phyloP scores from a whole-genome alignment of 108 stramenopile genomes.

The Seminavis robusta region DNA sequence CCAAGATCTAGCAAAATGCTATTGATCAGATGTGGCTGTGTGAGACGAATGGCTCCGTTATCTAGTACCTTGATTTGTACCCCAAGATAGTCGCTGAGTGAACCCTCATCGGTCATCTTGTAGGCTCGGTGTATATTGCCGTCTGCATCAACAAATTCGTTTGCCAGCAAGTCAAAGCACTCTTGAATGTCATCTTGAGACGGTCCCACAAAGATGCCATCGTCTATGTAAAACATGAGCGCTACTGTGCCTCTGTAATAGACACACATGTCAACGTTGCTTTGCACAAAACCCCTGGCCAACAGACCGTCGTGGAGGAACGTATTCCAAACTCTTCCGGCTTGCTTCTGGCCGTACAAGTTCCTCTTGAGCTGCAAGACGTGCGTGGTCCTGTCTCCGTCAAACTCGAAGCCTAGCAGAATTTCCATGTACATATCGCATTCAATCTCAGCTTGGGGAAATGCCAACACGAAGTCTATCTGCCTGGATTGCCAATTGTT shows the following conservation, averaged over 20 bases:
- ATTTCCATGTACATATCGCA: slow-evolving; percentile 39
- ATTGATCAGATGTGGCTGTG: slow-evolving; percentile 48
- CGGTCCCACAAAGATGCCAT: slow-evolving; percentile 2
- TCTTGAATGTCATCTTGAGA: background rate
- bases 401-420: slow-evolving; percentile 29
- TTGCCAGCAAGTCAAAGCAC: slow-evolving; percentile 10
- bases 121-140: too few relatives aligned
- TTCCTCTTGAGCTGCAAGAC: slow-evolving; percentile 17
- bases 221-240: slow-evolving; percentile 12
- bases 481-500: slow-evolving; percentile 35
- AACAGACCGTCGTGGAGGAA: slow-evolving; percentile 1
- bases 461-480: slow-evolving; percentile 42
- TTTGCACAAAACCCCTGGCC: slow-evolving; percentile 6
- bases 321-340: slow-evolving; percentile 11
- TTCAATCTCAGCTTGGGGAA: slow-evolving; percentile 38
- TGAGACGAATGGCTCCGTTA: slow-evolving; percentile 28
- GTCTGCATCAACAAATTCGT: slow-evolving; percentile 14
- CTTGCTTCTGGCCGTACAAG: slow-evolving; percentile 20
- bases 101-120: slow-evolving; percentile 42
- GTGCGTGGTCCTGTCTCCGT: background rate
- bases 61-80: slow-evolving; percentile 18
- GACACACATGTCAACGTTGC: slow-evolving; percentile 7
- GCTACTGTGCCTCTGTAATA: slow-evolving; percentile 14
- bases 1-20: slow-evolving; percentile 12
- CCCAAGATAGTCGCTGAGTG: slow-evolving; percentile 51